Evolutionary conservation across 2,329 filamentous ascomycete genomes (phyloP).

Genomic region (Cladophialophora carrionii): DNA sequence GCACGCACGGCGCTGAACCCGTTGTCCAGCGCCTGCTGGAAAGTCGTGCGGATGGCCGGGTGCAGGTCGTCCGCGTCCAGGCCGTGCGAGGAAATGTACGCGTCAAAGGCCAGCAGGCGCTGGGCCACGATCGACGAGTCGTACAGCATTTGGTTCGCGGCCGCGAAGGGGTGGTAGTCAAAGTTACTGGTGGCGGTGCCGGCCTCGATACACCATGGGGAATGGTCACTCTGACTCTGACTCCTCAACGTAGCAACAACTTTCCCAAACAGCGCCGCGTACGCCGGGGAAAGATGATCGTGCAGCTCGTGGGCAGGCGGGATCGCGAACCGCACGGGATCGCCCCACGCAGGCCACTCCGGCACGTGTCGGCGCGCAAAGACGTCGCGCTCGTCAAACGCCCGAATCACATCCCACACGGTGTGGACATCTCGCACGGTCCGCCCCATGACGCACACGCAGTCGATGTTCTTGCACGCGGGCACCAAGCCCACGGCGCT

Average conservation of each 20-base stretch:
- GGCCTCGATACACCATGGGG: slow-evolving; percentile 48
- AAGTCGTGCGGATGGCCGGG: slow-evolving; percentile 54
- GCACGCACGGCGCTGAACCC: slow-evolving; percentile 48
- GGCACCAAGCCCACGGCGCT: slow-evolving; percentile 36
- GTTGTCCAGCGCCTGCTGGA: slow-evolving; percentile 43
- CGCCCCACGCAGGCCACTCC: slow-evolving; percentile 37
- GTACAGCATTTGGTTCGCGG: slow-evolving; percentile 59
- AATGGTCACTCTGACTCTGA: slow-evolving; percentile 25
- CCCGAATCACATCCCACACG: slow-evolving; percentile 41
- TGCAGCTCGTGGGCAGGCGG: slow-evolving; percentile 48
- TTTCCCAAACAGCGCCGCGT: slow-evolving; percentile 49
- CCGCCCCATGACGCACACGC: slow-evolving; percentile 54
- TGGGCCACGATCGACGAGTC: slow-evolving; percentile 60
- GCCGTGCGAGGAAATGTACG: slow-evolving; percentile 15
- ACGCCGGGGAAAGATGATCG: slow-evolving; percentile 49
- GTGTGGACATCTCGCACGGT: slow-evolving; percentile 45
- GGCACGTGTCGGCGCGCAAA: slow-evolving; percentile 47
- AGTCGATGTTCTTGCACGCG: slow-evolving; percentile 63
- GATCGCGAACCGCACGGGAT: slow-evolving; percentile 54
- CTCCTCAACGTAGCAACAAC: slow-evolving; percentile 44
- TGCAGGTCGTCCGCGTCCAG: slow-evolving; percentile 45
- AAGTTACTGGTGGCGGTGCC: slow-evolving; percentile 42
- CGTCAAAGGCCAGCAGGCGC: slow-evolving; percentile 21
- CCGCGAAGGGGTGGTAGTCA: slow-evolving; percentile 56
- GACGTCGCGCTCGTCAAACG: slow-evolving; percentile 43